Evolutionary conservation across 2,329 filamentous ascomycete genomes (phyloP).

Genomic region (Hypoxylon sp.): DNA sequence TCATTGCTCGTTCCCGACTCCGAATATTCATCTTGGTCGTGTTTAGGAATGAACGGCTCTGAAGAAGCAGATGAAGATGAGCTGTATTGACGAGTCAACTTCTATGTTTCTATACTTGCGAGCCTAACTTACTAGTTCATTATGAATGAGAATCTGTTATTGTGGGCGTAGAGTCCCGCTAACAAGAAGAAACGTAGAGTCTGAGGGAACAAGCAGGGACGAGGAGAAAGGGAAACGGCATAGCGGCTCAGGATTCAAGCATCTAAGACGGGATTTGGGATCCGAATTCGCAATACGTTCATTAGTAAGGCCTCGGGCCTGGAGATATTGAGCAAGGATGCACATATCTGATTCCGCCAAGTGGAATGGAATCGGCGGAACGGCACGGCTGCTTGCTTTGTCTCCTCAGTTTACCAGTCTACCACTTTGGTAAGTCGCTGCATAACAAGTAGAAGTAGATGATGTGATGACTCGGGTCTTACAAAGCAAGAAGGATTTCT

Average conservation of each 20-base stretch:
- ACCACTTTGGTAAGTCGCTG: background rate
- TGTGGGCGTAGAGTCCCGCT: background rate
- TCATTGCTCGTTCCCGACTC: conserved; percentile 3
- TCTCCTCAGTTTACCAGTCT: background rate
- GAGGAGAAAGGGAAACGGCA: background rate
- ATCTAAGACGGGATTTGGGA: background rate
- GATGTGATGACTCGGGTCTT: background rate
- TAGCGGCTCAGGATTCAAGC: background rate
- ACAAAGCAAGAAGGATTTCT: too few species aligned
- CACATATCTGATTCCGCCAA: background rate
- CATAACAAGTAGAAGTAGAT: background rate
- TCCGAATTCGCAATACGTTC: background rate
- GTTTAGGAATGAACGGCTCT: conserved; percentile 1
- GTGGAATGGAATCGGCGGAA: too few species aligned
- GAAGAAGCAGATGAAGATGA: conserved; percentile 1
- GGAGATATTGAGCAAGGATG: background rate
- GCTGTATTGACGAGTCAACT: background rate
- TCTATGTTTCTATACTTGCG: background rate
- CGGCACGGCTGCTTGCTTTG: background rate
- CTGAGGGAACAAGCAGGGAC: background rate
- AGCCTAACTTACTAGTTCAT: background rate
- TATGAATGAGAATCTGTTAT: background rate
- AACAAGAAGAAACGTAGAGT: background rate
- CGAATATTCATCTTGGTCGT: background rate
- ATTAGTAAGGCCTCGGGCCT: background rate